Percentiles rank a stretch among this genome's conserved stretches.
Evolutionary conservation across 768 basidiomycete species (phyloP).

Genomic region (Amanita rubescens): DNA sequence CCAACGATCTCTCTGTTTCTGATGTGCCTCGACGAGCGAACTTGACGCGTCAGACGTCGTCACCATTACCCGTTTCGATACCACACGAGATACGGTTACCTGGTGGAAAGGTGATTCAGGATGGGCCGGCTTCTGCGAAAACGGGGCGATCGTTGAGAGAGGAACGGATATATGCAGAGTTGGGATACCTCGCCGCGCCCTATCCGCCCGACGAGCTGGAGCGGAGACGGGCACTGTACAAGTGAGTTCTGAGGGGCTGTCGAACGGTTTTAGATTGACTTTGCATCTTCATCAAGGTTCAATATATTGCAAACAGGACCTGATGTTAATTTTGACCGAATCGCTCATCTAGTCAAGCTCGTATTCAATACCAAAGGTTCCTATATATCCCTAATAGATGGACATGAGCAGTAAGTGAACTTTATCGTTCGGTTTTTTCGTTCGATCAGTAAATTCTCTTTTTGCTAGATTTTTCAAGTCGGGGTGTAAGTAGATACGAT

Average conservation of each 20-base stretch:
- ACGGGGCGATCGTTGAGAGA: slow-evolving; percentile 53
- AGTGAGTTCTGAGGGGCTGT: slow-evolving; percentile 36
- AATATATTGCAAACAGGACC: slow-evolving; percentile 84
- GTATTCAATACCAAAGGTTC: slow-evolving; percentile 90
- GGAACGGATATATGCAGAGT: slow-evolving; percentile 55
- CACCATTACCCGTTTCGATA: slow-evolving; percentile 45
- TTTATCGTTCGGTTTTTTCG: background rate
- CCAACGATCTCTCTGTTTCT: slow-evolving; percentile 25
- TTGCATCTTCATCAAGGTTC: slow-evolving; percentile 66
- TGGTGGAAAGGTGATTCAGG: slow-evolving; percentile 25
- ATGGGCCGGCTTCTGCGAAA: slow-evolving; percentile 20
- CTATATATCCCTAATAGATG: slow-evolving; percentile 76
- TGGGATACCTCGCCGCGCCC: slow-evolving; percentile 73
- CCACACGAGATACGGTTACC: slow-evolving; percentile 25
- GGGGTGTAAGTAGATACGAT: slow-evolving; percentile 48
- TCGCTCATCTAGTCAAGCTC: slow-evolving; percentile 86
- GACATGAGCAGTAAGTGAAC: slow-evolving; percentile 68
- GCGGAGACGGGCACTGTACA: slow-evolving; percentile 77
- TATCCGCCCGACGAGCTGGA: slow-evolving; percentile 81
- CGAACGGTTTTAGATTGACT: background rate
- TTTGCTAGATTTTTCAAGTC: slow-evolving; percentile 77
- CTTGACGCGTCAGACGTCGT: slow-evolving; percentile 56
- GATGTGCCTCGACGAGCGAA: slow-evolving; percentile 44
- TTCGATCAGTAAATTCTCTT: background rate
- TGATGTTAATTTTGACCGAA: slow-evolving; percentile 90